phyloP scores from a whole-genome alignment of 2,329 filamentous ascomycete species.

The Boeremia exigua region DNA sequence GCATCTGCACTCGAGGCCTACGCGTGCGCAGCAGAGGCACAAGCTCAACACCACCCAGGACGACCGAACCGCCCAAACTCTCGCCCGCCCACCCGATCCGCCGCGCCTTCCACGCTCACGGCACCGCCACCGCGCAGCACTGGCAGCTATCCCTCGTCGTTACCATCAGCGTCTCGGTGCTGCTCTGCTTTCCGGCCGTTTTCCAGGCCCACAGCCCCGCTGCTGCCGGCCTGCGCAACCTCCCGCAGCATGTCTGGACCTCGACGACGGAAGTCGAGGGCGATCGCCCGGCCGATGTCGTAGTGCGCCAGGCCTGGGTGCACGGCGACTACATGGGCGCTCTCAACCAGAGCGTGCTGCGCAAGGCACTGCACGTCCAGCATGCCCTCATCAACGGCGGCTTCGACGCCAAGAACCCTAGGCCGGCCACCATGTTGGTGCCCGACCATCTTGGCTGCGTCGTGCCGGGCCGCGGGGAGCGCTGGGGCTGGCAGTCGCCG shows the following conservation, averaged over 20 bases:
- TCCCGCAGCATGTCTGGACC: conserved; percentile 84
- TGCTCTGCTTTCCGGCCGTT: conserved; percentile 75
- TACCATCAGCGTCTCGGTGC: conserved; percentile 72
- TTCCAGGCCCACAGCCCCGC: conserved; percentile 77
- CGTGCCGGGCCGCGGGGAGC: conserved; percentile 59
- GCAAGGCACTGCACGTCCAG: conserved; percentile 72
- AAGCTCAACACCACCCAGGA: conserved; percentile 57
- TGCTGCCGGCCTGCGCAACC: conserved; percentile 72
- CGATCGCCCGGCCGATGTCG: conserved; percentile 66
- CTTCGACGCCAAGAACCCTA: conserved; percentile 20
- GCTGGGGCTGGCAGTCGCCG: conserved; percentile 84
- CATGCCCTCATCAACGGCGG: conserved; percentile 67
- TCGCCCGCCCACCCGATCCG: conserved; percentile 70
- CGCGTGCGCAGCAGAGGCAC: conserved; percentile 4
- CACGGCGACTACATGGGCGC: conserved; percentile 83
- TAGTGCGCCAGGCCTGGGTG: conserved; percentile 82
- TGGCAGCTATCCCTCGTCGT: conserved; percentile 76
- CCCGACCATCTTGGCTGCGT: conserved; percentile 24
- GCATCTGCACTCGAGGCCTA: conserved; percentile 3
- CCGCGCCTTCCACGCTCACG: conserved; percentile 70
- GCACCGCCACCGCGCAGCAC: conserved; percentile 72
- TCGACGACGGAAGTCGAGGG: conserved; percentile 69
- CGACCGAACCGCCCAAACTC: conserved; percentile 74
- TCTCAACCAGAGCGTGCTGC: conserved; percentile 68
- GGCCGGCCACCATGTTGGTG: conserved; percentile 1